phyloP scores from a whole-genome alignment of 2,329 filamentous ascomycete genomes.

The Thielaviopsis populi region DNA sequence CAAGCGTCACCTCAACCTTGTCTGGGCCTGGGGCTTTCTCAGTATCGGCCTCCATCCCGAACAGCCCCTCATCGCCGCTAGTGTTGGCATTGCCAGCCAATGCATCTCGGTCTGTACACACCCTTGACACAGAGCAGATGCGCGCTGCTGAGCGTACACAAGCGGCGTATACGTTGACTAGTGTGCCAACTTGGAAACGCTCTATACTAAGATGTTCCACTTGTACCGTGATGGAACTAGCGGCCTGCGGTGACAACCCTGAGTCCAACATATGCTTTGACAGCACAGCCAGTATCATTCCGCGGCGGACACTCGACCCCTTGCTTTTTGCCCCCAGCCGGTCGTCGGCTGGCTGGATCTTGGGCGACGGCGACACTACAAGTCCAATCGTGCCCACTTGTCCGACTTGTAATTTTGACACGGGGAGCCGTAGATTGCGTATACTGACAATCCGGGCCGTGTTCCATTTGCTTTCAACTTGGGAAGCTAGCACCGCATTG shows the following conservation, averaged over 20 bases:
- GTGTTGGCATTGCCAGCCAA: background rate
- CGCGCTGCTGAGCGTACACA: constrained; percentile 73
- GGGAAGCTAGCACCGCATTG: constrained; percentile 37
- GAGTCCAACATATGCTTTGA: constrained; percentile 43
- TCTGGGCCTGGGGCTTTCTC: constrained; percentile 19
- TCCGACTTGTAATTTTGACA: constrained; percentile 56
- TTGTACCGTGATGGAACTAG: constrained; percentile 53
- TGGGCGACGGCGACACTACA: constrained; percentile 35
- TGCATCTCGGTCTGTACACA: constrained; percentile 4
- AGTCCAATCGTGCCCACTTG: constrained; percentile 86
- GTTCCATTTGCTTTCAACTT: constrained; percentile 57
- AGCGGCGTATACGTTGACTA: constrained; percentile 72
- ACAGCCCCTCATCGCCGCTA: constrained; percentile 5
- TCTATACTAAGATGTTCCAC: constrained; percentile 52
- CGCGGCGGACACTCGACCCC: constrained; percentile 46
- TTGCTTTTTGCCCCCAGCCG: constrained; percentile 19
- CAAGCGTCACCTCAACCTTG: constrained; percentile 43
- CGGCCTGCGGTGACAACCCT: constrained; percentile 44
- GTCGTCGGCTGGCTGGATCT: constrained; percentile 20
- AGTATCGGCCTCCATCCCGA: constrained; percentile 17
- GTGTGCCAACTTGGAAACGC: constrained; percentile 48
- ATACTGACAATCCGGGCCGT: constrained; percentile 69
- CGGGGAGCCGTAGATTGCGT: constrained; percentile 72
- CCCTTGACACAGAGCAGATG: constrained; percentile 41
- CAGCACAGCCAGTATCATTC: constrained; percentile 63